A percentile compares a stretch with the other conserved stretches of the same genome.
Evolutionary conservation across 2,329 filamentous ascomycete genomes (phyloP).

Genomic region (Alternaria burnsii): DNA sequence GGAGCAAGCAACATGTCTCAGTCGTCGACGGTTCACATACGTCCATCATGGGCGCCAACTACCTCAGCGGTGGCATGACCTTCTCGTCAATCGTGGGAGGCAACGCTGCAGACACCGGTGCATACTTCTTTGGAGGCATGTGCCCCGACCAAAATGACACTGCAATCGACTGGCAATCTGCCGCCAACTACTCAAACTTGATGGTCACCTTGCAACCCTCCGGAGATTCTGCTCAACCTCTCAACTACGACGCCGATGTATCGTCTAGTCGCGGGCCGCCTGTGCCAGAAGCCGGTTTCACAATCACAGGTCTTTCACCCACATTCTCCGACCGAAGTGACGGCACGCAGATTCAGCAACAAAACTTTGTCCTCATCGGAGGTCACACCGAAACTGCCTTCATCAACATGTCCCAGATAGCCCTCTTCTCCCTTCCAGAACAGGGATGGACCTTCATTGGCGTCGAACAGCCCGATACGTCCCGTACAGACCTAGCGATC

Average conservation of each 20-base stretch:
- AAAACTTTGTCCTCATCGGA: slow-evolving; percentile 81
- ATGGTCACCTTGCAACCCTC: slow-evolving; percentile 73
- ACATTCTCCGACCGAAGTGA: slow-evolving; percentile 72
- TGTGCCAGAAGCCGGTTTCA: slow-evolving; percentile 86
- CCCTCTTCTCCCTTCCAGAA: slow-evolving; percentile 85
- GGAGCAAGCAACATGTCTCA: slow-evolving; percentile 58
- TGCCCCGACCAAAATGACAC: slow-evolving; percentile 64
- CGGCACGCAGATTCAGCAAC: slow-evolving; percentile 73
- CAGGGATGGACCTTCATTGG: slow-evolving; percentile 84
- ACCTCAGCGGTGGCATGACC: slow-evolving; percentile 67
- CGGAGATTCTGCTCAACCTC: slow-evolving; percentile 47
- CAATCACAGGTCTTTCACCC: slow-evolving; percentile 75
- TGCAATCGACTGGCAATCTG: slow-evolving; percentile 67
- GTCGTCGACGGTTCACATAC: slow-evolving; percentile 46
- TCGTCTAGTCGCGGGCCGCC: slow-evolving; percentile 68
- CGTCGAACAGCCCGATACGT: slow-evolving; percentile 60
- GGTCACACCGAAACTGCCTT: slow-evolving; percentile 86
- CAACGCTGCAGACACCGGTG: slow-evolving; percentile 61
- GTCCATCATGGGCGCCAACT: slow-evolving; percentile 60
- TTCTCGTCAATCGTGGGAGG: slow-evolving; percentile 71
- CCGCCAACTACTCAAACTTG: slow-evolving; percentile 79
- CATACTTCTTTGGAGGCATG: slow-evolving; percentile 91
- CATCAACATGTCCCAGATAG: slow-evolving; percentile 92
- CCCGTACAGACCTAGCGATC: slow-evolving; percentile 66
- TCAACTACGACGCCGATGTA: slow-evolving; percentile 57